Percentiles rank a stretch among this genome's conserved stretches.
phyloP scores from a whole-genome alignment of 352 stramenopile genomes.

The Globisporangium emineosum region DNA sequence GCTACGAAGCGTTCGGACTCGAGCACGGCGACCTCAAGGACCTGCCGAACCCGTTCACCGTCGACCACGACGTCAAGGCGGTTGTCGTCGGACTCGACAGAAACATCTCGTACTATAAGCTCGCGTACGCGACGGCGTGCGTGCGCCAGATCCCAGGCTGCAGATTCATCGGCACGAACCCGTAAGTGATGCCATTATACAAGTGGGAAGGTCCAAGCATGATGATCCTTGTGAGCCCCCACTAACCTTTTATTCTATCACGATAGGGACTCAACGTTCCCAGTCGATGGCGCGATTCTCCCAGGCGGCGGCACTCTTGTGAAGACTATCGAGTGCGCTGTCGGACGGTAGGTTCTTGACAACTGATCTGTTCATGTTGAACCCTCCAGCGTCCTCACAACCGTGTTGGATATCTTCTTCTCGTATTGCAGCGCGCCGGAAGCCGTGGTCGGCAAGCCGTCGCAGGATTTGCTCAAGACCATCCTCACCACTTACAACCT shows the following conservation, averaged over 20 bases:
- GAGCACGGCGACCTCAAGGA: constrained; percentile 68
- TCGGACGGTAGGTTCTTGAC: constrained; percentile 49
- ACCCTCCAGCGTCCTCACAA: neutral
- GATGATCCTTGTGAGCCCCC: neutral
- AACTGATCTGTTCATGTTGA: neutral
- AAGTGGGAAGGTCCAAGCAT: neutral
- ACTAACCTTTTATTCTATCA: neutral
- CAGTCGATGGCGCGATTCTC: constrained; percentile 66
- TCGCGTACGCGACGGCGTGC: constrained; percentile 74
- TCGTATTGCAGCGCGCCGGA: constrained; percentile 50
- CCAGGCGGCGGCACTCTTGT: constrained; percentile 69
- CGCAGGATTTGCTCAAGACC: constrained; percentile 77
- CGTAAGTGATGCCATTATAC: constrained; percentile 37
- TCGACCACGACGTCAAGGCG: constrained; percentile 68
- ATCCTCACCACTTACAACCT: constrained; percentile 73
- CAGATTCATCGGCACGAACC: constrained; percentile 82
- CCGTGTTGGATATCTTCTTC: neutral
- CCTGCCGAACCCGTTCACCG: constrained; percentile 57
- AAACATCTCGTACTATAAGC: constrained; percentile 84
- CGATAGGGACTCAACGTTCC: constrained; percentile 69
- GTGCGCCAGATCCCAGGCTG: constrained; percentile 69
- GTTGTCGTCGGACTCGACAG: constrained; percentile 84
- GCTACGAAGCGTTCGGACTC: constrained; percentile 67
- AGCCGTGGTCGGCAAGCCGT: constrained; percentile 78
- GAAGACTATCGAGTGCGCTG: constrained; percentile 59